Base-by-base conservation (phyloP, 2,329 filamentous ascomycete genomes). In the Cyclaneusma minus region DNA sequence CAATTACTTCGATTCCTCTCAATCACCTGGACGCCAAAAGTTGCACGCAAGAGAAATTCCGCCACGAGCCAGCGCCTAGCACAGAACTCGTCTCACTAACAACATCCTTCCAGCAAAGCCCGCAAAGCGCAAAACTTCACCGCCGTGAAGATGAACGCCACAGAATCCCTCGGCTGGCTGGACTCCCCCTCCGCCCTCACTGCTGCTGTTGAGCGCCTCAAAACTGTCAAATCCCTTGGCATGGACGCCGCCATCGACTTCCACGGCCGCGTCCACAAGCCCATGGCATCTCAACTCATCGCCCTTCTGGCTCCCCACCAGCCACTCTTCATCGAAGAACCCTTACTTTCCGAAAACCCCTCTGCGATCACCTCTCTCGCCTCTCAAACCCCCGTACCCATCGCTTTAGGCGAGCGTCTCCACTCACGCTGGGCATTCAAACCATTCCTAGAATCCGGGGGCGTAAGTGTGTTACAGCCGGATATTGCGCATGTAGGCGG, bases 241-340 rank as follows among this genome's bases (percentile, higher is more conserved):
- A 62, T 85, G 37, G 77, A 84, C 30, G 77, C 64, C 0, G 80
- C 71, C 2, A 59, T 85, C 14, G 80, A 85, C 40, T 84, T 84
- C 48, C 80, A 85, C 44, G 80, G 79, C 3, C 66, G 77, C 6
- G 56, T 82, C 0, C 78, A 84, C 49, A 76, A 75, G 34, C 73
- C 76, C n/a, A 84, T 84, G 76, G 78, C 77, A 0, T 81, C 79
- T 38, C 78, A 84, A 38, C 60, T 85, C 3, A 74, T 73, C 2
- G 63, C 64, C 30, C 58, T 64, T 0, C 58, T 84, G 0, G 75
- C 76, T 34, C 74, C 75, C 0, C 62, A 79, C 36, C 58, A 59
- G 2, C 78, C 77, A 0, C 52, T 84, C n/a, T 84, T 83, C 45
- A 71, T 84, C 22, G 78, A 83, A 43, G 77, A 83, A 37, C 76